These are phyloP conservation scores for Pestalotiopsis sp. DNA, from an alignment of 2,329 filamentous ascomycete species.

Conservation along the genomic window DNA sequence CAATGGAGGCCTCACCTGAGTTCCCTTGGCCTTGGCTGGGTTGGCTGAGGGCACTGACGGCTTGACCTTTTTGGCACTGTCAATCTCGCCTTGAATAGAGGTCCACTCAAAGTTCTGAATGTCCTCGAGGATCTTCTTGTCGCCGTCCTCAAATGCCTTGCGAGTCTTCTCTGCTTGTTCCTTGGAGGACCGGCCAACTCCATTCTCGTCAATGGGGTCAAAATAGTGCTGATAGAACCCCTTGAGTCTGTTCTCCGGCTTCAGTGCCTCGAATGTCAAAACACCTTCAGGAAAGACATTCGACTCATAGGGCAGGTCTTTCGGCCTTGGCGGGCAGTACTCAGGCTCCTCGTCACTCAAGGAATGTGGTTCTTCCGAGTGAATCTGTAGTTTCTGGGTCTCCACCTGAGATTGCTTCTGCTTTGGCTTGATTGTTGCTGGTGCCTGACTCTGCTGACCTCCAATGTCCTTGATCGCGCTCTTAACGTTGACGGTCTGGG, in stretches of 20 bases:
- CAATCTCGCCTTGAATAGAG: conserved; percentile 50
- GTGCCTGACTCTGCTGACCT: conserved; percentile 62
- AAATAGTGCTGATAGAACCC: conserved; percentile 64
- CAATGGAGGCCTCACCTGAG: not conserved
- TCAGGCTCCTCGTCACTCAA: conserved; percentile 75
- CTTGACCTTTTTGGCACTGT: conserved; percentile 32
- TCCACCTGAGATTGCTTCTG: conserved; percentile 55
- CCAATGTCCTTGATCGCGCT: conserved; percentile 59
- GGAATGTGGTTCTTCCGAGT: conserved; percentile 51
- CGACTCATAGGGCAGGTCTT: conserved; percentile 67
- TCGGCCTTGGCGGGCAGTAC: conserved; percentile 79
- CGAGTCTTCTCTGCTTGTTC: conserved; percentile 58
- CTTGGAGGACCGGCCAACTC: conserved; percentile 63
- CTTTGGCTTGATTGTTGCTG: conserved; percentile 59
- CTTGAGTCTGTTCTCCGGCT: conserved; percentile 59
- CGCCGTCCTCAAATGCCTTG: conserved; percentile 56
- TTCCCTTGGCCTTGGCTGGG: not conserved
- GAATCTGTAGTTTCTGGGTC: conserved; percentile 63
- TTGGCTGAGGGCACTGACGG: conserved; percentile 22
- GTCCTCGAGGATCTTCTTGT: conserved; percentile 68
- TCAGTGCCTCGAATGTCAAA: conserved; percentile 59
- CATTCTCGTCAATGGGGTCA: conserved; percentile 68
- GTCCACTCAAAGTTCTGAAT: conserved; percentile 63
- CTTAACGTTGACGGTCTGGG: conserved; percentile 68
- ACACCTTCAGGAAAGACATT: conserved; percentile 64